Percentiles rank a stretch among this genome's conserved stretches.
Evolutionary conservation across 495 filamentous ascomycete genomes (phyloP).

Genomic region (Aspergillus ostianus): DNA sequence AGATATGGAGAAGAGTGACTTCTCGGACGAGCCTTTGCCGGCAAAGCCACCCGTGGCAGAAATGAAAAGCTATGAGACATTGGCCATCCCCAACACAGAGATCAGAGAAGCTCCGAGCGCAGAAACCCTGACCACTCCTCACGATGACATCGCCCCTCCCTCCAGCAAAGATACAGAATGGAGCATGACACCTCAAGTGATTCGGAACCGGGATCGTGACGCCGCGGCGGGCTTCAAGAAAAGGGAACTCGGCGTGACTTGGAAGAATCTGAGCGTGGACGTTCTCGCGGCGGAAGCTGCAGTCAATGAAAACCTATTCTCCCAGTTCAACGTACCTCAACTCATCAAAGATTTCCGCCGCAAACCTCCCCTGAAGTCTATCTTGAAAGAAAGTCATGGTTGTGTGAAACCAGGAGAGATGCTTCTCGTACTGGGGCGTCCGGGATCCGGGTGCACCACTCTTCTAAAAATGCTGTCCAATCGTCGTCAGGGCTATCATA

Average conservation of each 20-base stretch:
- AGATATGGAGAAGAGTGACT: constrained; percentile 6
- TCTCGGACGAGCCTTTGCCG: constrained; percentile 2
- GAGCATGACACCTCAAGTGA: constrained; percentile 14
- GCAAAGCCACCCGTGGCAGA: constrained; percentile 4
- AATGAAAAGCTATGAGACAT: constrained; percentile 11
- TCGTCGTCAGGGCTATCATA: constrained; percentile 53
- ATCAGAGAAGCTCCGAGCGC: constrained; percentile 13
- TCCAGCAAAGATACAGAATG: constrained; percentile 11
- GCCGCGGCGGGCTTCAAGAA: constrained; percentile 17
- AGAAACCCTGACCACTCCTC: constrained; percentile 11
- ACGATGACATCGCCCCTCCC: not conserved
- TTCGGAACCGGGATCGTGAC: constrained; percentile 12
- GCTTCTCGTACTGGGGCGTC: constrained; percentile 33
- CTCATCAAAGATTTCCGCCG: constrained; percentile 9
- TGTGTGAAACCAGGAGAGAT: constrained; percentile 47
- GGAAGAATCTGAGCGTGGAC: constrained; percentile 22
- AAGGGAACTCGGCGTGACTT: constrained; percentile 22
- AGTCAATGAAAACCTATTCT: constrained; percentile 22
- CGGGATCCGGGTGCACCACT: constrained; percentile 34
- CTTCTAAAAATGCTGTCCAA: constrained; percentile 59
- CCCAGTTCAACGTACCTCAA: constrained; percentile 19
- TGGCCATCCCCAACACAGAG: not conserved
- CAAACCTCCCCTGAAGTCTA: constrained; percentile 15
- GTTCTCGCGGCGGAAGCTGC: constrained; percentile 19
- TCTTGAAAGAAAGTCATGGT: constrained; percentile 18